Percentiles rank a stretch among this genome's conserved stretches.
Evolutionary conservation across 768 basidiomycete genomes (phyloP).

Genomic region (Mycena amicta): DNA sequence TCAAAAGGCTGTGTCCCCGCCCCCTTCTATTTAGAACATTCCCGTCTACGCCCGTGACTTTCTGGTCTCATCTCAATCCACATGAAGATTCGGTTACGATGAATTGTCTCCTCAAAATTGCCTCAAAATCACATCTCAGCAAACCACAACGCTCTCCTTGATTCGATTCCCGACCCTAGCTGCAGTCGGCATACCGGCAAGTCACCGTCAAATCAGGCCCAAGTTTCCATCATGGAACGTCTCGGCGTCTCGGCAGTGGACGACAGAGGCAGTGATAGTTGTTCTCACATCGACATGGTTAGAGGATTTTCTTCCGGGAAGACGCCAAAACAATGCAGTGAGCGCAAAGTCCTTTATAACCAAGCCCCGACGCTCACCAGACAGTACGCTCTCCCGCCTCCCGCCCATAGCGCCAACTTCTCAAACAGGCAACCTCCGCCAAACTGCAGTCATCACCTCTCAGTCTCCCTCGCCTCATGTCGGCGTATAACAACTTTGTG

Average conservation of each 20-base stretch:
- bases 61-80: too few relatives aligned
- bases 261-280: background rate
- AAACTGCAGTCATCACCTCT: constrained; percentile 20
- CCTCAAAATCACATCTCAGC: too few relatives aligned
- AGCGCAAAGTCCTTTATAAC: constrained; percentile 14
- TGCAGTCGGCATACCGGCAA: too few relatives aligned
- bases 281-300: background rate
- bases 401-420: background rate
- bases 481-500: constrained; percentile 22
- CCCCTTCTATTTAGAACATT: background rate
- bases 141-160: too few relatives aligned
- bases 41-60: background rate
- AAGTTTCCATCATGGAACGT: background rate
- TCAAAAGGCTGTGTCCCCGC: background rate
- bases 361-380: constrained; percentile 3
- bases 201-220: too few relatives aligned
- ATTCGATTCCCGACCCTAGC: too few relatives aligned
- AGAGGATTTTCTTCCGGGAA: background rate
- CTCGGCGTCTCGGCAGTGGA: background rate
- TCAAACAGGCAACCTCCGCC: constrained; percentile 7
- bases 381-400: background rate
- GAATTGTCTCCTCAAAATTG: too few relatives aligned
- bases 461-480: constrained; percentile 23
- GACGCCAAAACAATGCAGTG: background rate
- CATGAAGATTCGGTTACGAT: too few relatives aligned